A percentile compares a stretch with the other conserved stretches of the same genome.
Evolutionary conservation across 257 asterid genomes (phyloP).

Genomic region (Solanum stenotomum): DNA sequence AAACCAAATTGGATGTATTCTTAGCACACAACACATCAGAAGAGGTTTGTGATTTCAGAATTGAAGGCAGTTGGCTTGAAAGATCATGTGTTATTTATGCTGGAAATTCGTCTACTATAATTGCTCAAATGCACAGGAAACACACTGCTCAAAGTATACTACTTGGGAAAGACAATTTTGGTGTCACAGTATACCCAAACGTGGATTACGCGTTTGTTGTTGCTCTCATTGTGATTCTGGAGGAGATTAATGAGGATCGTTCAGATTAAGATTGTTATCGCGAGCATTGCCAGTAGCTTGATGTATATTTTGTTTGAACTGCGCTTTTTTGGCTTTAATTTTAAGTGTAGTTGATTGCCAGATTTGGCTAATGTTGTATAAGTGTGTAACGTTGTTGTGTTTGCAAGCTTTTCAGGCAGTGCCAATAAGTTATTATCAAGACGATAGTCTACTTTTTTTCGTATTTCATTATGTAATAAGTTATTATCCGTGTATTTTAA

Average conservation of each 20-base stretch:
- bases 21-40: constrained; percentile 36
- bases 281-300: not conserved
- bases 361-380: not conserved
- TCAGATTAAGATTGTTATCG: not conserved
- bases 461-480: not conserved
- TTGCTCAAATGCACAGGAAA: constrained; percentile 36
- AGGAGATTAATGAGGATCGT: constrained; percentile 17
- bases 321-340: not conserved
- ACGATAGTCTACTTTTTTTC: too few relatives aligned
- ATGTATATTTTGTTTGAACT: not conserved
- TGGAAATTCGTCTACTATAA: not conserved
- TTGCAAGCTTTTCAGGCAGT: not conserved
- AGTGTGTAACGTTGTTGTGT: not conserved
- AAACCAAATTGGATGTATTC: constrained; percentile 46
- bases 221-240: constrained; percentile 30
- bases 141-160: constrained; percentile 17
- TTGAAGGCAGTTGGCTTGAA: constrained; percentile 63
- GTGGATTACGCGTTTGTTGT: constrained; percentile 32
- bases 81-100: constrained; percentile 37
- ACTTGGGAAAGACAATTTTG: constrained; percentile 26
- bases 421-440: not conserved
- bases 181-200: constrained; percentile 21
- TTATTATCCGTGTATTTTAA: too few relatives aligned
- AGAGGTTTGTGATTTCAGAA: constrained; percentile 38
- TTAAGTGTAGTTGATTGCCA: not conserved